Evolutionary conservation across 352 stramenopile species (phyloP), one percentile per base, ranked within the genome.

Genomic region (Saprolegnia parasitica): DNA sequence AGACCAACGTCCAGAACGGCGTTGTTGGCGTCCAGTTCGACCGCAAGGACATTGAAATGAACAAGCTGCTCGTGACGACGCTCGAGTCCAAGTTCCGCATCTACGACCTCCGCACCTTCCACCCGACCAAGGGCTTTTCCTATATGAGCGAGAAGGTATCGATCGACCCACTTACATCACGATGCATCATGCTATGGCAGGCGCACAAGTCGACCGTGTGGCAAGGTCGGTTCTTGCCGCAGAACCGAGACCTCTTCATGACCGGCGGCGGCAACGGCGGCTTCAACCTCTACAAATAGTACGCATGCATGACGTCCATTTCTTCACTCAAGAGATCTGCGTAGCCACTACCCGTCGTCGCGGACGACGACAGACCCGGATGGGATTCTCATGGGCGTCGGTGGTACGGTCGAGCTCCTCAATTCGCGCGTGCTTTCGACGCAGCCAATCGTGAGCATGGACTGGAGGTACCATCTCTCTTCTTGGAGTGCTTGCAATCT

Each of bases 221-320:
- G 95, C 85, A 97, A 55, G 91, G 87, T 4, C 83, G 89, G 16
- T 96, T 98, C 80, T 72, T 98, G 65, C 96, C 95, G 24, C 96
- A 98, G 77, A 98, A 99, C 73, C 81, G 96, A 10, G 96, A 98
- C 72, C 55, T 98, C 37, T 98, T 98, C 73, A 97, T 98, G 86
- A 98, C 95, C 5, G 89, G 89, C 24, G 96, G 96, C 50, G 96
- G 96, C 49, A 98, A 99, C 73, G 96, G 96, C 11, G 95, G 96
- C 26, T 96, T 98, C 75, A 98, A 98, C 71, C 65, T 98, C 55
- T 98, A 98, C 87, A 98, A 98, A 78, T 98, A 99, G 81, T 90
- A 83, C 68, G 95, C 97, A 72, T 65, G 29, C 70, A 74, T 37
- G 15, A 55, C 40, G 76, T 23, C 67, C n/a, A n/a, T 58, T 66